Evolutionary conservation across 2,329 filamentous ascomycete genomes (phyloP).

Genomic region (Mollisiaceae sp.): DNA sequence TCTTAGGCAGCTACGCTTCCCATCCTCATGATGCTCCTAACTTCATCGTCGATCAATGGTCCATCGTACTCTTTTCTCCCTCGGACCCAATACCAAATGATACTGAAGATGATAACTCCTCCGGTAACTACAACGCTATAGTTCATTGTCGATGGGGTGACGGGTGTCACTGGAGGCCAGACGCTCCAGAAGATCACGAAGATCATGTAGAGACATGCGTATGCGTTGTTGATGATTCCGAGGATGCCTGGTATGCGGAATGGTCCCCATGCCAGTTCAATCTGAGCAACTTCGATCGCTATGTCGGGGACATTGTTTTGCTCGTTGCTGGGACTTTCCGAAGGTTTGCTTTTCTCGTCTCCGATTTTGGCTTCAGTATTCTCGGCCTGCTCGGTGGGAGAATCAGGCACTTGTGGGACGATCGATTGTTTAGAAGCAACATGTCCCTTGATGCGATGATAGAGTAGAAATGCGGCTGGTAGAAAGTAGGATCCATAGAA

Average conservation of each 20-base stretch:
- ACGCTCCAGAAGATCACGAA: constrained; percentile 63
- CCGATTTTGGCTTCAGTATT: not conserved
- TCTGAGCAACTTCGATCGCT: constrained; percentile 13
- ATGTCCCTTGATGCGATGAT: constrained; percentile 45
- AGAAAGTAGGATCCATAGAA: constrained; percentile 52
- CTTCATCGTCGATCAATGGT: constrained; percentile 37
- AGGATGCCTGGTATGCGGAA: constrained; percentile 57
- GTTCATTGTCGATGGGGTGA: constrained; percentile 54
- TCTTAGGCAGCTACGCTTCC: not conserved
- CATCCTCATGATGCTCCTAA: constrained; percentile 3
- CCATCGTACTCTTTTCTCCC: constrained; percentile 46
- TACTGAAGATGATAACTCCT: constrained; percentile 48
- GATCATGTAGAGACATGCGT: constrained; percentile 57
- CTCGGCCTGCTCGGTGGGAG: not conserved
- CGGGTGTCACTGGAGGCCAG: constrained; percentile 42
- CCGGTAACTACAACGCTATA: constrained; percentile 50
- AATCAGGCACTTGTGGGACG: not conserved
- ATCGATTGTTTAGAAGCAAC: constrained; percentile 13
- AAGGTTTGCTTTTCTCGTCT: constrained; percentile 8
- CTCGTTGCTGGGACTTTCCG: not conserved
- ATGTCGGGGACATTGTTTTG: constrained; percentile 1
- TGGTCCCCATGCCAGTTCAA: constrained; percentile 56
- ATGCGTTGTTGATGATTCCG: constrained; percentile 59
- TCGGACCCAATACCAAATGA: constrained; percentile 46
- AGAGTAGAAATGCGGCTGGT: constrained; percentile 47